These are phyloP conservation scores for Blastomyces emzantsi DNA, from an alignment of 2,329 filamentous ascomycete species.

Conservation along the genomic window DNA sequence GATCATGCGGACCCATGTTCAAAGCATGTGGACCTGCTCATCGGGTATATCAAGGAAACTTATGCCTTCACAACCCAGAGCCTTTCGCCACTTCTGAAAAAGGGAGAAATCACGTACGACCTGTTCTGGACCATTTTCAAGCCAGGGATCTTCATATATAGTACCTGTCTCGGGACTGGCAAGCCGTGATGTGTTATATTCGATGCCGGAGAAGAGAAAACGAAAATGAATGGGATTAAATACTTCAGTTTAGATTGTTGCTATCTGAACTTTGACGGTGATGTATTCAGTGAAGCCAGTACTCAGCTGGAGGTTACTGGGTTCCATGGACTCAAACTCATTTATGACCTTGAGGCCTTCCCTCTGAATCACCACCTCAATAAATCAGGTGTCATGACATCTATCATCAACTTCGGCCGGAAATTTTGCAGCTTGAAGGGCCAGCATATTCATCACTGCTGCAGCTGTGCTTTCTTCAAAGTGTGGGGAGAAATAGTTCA, in stretches of 20 bases:
- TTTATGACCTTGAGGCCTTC: slow-evolving; percentile 26
- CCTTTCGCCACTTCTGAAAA: too few relatives aligned
- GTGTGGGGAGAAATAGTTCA: slow-evolving; percentile 20
- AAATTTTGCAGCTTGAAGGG: slow-evolving; percentile 25
- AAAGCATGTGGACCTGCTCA: too few relatives aligned
- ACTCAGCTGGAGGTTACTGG: slow-evolving; percentile 21
- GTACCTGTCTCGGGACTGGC: too few relatives aligned
- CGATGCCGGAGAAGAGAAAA: too few relatives aligned
- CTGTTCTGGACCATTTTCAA: too few relatives aligned
- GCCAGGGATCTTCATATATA: too few relatives aligned
- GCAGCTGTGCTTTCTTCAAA: slow-evolving; percentile 28
- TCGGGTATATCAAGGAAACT: too few relatives aligned
- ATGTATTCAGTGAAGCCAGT: slow-evolving; percentile 20
- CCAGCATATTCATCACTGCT: slow-evolving; percentile 24
- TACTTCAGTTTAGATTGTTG: slow-evolving; percentile 14
- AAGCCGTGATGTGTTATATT: too few relatives aligned
- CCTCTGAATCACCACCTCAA: slow-evolving; percentile 25
- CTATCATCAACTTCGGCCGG: slow-evolving; percentile 22
- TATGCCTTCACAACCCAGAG: too few relatives aligned
- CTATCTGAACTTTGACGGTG: slow-evolving; percentile 26
- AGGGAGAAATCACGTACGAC: too few relatives aligned
- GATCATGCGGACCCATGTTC: too few relatives aligned
- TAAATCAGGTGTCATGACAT: slow-evolving; percentile 17
- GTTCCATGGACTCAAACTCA: slow-evolving; percentile 24
- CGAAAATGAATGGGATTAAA: too few relatives aligned